These are phyloP conservation scores for Lactifluus volemus DNA, from an alignment of 768 basidiomycete genomes.

Conservation along the genomic window DNA sequence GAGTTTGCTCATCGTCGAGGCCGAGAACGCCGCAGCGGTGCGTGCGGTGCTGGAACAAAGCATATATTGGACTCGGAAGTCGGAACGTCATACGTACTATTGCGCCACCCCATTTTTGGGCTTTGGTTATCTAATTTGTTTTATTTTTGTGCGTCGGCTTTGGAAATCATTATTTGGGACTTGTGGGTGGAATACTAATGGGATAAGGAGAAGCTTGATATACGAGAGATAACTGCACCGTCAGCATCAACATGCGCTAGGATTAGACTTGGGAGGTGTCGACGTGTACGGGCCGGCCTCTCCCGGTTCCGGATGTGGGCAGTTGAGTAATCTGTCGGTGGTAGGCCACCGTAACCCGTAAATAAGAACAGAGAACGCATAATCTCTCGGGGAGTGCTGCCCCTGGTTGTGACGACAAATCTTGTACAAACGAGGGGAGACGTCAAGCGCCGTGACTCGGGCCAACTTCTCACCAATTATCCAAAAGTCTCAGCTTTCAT, in stretches of 20 bases:
- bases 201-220: conserved; percentile 46
- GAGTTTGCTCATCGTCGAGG: conserved; percentile 49
- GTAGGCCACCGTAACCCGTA: no score
- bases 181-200: conserved; percentile 32
- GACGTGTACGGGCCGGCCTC: no score
- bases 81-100: conserved; percentile 32
- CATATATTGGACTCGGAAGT: conserved; percentile 29
- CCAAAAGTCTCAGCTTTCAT: no score
- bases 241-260: not conserved
- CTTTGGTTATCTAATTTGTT: not conserved
- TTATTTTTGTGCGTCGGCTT: not conserved
- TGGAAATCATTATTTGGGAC: not conserved
- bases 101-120: no score
- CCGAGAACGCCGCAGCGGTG: conserved; percentile 40
- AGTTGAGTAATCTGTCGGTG: no score
- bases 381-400: no score
- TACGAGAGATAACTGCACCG: conserved; percentile 22
- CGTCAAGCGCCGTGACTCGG: no score
- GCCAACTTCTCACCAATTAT: no score
- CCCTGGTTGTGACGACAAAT: no score
- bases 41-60: conserved; percentile 34
- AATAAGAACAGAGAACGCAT: no score
- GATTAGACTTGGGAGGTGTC: no score
- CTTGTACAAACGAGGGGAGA: no score
- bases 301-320: conserved; percentile 2